These are phyloP conservation scores for Volvariella surrecta DNA, from an alignment of 1,284 basidiomycete species.

Conservation along the genomic window DNA sequence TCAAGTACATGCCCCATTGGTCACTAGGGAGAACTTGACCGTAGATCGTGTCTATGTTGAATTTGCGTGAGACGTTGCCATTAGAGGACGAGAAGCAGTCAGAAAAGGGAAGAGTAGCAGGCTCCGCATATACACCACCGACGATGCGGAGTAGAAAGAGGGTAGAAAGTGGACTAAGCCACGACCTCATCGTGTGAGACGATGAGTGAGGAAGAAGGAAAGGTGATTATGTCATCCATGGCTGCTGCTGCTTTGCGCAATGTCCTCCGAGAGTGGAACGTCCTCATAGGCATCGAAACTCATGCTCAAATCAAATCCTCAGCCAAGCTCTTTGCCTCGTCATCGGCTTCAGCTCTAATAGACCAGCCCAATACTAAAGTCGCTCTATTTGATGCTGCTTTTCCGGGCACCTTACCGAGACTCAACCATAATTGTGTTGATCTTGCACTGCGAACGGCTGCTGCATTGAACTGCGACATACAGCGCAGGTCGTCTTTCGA, in stretches of 20 bases:
- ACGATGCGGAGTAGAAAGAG: conserved; percentile 15
- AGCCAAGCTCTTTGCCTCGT: conserved; percentile 79
- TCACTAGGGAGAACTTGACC: conserved; percentile 56
- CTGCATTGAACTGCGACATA: conserved; percentile 73
- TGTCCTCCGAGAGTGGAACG: conserved; percentile 47
- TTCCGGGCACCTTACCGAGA: conserved; percentile 89
- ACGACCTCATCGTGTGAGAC: conserved; percentile 8
- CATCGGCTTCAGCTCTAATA: conserved; percentile 42
- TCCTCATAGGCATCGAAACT: conserved; percentile 91
- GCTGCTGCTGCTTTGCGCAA: conserved; percentile 4
- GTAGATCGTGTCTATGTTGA: conserved; percentile 65
- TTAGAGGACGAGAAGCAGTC: conserved; percentile 44
- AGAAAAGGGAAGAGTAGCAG: conserved; percentile 40
- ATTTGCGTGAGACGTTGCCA: conserved; percentile 40
- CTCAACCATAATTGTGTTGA: conserved; percentile 78
- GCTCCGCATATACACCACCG: conserved; percentile 29
- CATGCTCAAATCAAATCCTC: conserved; percentile 90
- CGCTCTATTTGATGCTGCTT: conserved; percentile 82
- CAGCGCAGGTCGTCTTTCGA: conserved; percentile 82
- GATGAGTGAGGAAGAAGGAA: conserved; percentile 10
- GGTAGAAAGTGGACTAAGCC: conserved; percentile 4
- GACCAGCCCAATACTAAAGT: conserved; percentile 68
- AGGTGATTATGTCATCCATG: conserved; percentile 8
- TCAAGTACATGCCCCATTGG: conserved; percentile 38
- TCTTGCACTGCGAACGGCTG: conserved; percentile 73